phyloP scores from a whole-genome alignment of 345 rosid genomes.

The Hypericum perforatum region DNA sequence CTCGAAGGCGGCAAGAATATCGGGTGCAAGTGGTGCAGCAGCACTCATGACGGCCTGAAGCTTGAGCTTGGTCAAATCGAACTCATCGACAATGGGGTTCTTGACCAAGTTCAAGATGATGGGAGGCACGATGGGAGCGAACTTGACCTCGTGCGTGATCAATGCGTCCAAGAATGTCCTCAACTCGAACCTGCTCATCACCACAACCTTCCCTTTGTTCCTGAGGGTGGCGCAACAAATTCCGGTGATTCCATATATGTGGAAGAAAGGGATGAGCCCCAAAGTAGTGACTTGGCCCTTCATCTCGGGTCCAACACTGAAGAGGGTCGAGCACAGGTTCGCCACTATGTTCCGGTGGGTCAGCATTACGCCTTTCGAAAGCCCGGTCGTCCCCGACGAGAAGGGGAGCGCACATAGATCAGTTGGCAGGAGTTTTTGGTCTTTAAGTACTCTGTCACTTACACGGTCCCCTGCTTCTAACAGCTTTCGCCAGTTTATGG shows the following conservation, averaged over 20 bases:
- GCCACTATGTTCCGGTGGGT: slow-evolving; percentile 80
- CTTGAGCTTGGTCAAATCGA: slow-evolving; percentile 69
- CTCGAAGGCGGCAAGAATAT: slow-evolving; percentile 55
- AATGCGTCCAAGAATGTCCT: slow-evolving; percentile 60
- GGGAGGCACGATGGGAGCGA: slow-evolving; percentile 91
- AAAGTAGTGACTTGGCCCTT: slow-evolving; percentile 56
- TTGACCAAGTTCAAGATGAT: slow-evolving; percentile 67
- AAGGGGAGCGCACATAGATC: slow-evolving; percentile 94
- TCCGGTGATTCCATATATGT: slow-evolving; percentile 78
- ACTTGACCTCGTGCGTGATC: slow-evolving; percentile 60
- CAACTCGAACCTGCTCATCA: slow-evolving; percentile 62
- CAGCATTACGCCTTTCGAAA: slow-evolving; percentile 85
- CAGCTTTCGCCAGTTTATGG: slow-evolving; percentile 60
- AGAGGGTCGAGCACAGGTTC: slow-evolving; percentile 75
- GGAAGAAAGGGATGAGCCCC: slow-evolving; percentile 88
- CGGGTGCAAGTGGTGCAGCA: slow-evolving; percentile 86
- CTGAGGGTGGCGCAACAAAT: slow-evolving; percentile 74
- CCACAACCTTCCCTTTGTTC: slow-evolving; percentile 91
- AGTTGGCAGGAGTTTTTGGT: slow-evolving; percentile 36
- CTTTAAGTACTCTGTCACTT: slow-evolving; percentile 8
- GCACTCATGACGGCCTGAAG: slow-evolving; percentile 81
- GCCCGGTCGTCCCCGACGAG: slow-evolving; percentile 94
- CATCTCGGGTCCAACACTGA: slow-evolving; percentile 58
- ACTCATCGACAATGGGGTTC: slow-evolving; percentile 75
- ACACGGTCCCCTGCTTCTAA: slow-evolving; percentile 70